Percentiles rank a stretch among this genome's conserved stretches.
Evolutionary conservation across 108 stramenopile genomes (phyloP).

Genomic region (Skeletonema menzelii): DNA sequence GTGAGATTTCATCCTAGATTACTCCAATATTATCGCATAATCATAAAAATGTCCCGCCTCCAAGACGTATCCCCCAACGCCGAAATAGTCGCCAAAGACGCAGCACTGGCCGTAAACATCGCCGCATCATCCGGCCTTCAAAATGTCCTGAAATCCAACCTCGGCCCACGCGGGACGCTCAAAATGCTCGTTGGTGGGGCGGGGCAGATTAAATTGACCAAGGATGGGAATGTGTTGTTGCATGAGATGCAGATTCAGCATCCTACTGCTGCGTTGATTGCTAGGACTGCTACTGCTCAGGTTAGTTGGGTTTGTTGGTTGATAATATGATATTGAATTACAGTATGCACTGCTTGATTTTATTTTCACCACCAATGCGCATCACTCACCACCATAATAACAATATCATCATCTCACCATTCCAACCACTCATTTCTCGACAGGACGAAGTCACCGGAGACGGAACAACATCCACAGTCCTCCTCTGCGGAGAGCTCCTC

Average conservation of each 20-base stretch:
- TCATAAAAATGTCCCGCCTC: conserved; percentile 79
- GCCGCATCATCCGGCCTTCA: conserved; percentile 94
- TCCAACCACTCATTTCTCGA: not conserved
- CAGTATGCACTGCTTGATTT: not conserved
- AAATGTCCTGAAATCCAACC: conserved; percentile 91
- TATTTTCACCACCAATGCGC: conserved; percentile 2
- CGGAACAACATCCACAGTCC: conserved; percentile 96
- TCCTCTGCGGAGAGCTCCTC: conserved; percentile 96
- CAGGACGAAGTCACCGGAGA: conserved; percentile 94
- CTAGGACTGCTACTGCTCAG: conserved; percentile 97
- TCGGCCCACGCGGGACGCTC: conserved; percentile 96
- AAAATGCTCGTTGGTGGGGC: conserved; percentile 99
- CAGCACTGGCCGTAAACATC: conserved; percentile 95
- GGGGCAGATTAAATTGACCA: conserved; percentile 98
- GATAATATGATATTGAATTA: not conserved
- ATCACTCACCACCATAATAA: not conserved
- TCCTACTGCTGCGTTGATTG: conserved; percentile 98
- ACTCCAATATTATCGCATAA: too few relatives aligned
- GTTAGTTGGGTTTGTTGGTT: conserved; percentile 17
- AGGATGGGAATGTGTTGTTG: conserved; percentile 97
- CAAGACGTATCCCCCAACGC: conserved; percentile 91
- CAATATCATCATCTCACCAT: not conserved
- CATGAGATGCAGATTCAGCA: conserved; percentile 99
- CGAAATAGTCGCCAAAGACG: conserved; percentile 88
- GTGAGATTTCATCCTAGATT: too few relatives aligned